Evolutionary conservation across 176 grass and related monocot species (phyloP).

Genomic region (Ensete ventricosum): DNA sequence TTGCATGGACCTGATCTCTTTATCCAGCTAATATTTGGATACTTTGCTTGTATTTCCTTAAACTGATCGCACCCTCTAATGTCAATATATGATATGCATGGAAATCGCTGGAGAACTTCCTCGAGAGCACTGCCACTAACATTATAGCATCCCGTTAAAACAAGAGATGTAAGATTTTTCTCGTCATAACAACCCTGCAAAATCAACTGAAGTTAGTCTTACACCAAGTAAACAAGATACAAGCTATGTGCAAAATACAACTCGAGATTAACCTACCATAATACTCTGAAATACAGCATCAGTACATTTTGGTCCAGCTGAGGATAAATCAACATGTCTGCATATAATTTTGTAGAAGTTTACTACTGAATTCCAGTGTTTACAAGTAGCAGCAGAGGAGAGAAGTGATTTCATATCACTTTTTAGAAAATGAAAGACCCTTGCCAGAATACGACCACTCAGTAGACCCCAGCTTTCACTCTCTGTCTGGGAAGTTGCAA

Average conservation of each 20-base stretch:
- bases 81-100: conserved; percentile 56
- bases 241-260: conserved; percentile 25
- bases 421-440: conserved; percentile 88
- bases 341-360: conserved; percentile 67
- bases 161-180: conserved; percentile 62
- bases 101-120: conserved; percentile 53
- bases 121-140: conserved; percentile 55
- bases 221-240: conserved; percentile 11
- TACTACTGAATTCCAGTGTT: conserved; percentile 48
- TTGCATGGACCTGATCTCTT: conserved; percentile 25
- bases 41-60: conserved; percentile 61
- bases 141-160: conserved; percentile 68
- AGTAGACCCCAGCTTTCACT: conserved; percentile 59
- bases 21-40: conserved; percentile 76
- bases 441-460: conserved; percentile 48
- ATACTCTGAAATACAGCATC: conserved; percentile 52
- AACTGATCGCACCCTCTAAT: conserved; percentile 83
- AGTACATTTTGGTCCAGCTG: conserved; percentile 59
- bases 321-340: conserved; percentile 70
- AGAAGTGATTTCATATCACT: conserved; percentile 73
- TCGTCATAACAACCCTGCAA: conserved; percentile 77
- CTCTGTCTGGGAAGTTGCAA: conserved; percentile 14
- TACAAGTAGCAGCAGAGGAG: conserved; percentile 75
- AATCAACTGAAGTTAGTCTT: conserved; percentile 4
- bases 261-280: conserved; percentile 49